Base-by-base conservation (phyloP, 495 filamentous ascomycete genomes). In the Penicillium crystallinum region DNA sequence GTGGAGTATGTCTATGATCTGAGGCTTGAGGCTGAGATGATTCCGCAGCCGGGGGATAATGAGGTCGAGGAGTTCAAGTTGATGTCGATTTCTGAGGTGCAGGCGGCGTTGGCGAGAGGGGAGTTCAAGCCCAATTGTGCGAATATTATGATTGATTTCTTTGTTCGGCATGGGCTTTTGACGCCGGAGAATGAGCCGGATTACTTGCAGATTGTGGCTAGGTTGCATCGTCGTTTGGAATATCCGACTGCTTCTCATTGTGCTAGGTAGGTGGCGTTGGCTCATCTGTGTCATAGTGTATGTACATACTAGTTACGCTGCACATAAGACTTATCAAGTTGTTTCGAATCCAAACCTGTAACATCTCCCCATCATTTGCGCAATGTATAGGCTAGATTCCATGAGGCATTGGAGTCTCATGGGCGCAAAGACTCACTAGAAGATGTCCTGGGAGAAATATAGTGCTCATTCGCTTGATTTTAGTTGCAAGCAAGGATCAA, bases 71-170 rank as follows among this genome's bases (percentile, higher is more conserved):
- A 82, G 30, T 99, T 99, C 69, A 78, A 81, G 57, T 71, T 97
- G 54, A 79, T 77, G 75, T 85, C 77, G 2, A 77, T 97, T 33
- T 79, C 87, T 4, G 81, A 95, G 64, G 84, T 92, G 3, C 75
- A 85, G 73, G 74, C 79, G 49, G 83, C 85, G 15, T 61, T 99
- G 54, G 79, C 77, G 1, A 72, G 74, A 40, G 88, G 87, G 1
- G 77, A 85, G 53, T 97, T 95, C 73, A 99, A 99, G 72, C 90
- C 95, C 0, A 99, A 99, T 64, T 97, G 91, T 64, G 86, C 87
- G 2, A 58, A 92, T 48, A 77, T 95, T 19, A 67, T 95, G 59
- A 66, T 95, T 38, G 90, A 96, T 68, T 98, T 97, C 77, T 91
- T 98, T 68, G 72, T 96, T 52, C 75, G 93, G 23, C 90, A 90